Base-by-base conservation (phyloP, 2,329 filamentous ascomycete species). In the Fonsecaea erecta region DNA sequence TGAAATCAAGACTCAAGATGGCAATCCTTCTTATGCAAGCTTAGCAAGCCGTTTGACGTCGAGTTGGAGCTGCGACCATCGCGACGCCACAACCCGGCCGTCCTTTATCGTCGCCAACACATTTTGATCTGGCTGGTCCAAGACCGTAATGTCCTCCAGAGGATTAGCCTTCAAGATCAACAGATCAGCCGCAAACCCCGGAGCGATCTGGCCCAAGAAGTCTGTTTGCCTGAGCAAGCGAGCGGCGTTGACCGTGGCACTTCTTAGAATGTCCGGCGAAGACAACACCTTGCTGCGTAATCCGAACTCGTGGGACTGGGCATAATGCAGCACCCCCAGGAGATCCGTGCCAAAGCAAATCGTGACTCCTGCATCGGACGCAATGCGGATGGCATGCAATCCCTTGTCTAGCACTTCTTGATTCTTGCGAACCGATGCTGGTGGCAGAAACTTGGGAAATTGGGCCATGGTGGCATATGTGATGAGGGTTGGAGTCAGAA, bases 291-390 rank as follows among this genome's bases (percentile, higher is more conserved):
- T 71, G 6, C 76, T 75, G 6, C 83, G 77, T 16, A 85, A 63
- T 0, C 72, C 71, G 64, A 86, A 85, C 66, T 85, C 83, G 30
- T 76, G 75, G 0, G 77, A 79, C 73, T 86, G 84, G n/a, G 79
- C 78, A 11, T 76, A 70, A 6, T 78, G 77, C 63, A 85, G 71
- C 0, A 80, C 81, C 0, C 83, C 84, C 0, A 86, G 77, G 9
- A 86, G 77, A 73, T 86, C 84, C 0, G 82, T 82, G 0, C 85
- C 85, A 67, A 81, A 85, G 70, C 84, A 86, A 46, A 87, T 82
- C 0, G 77, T 82, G 0, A 87, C 83, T 0, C 84, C 84, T 0
- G 81, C 82, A 9, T 83, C 78, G 21, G 77, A 73, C 1, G 83
- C 83, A 28, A 86, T 79, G 53, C 81, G 76, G 14, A 86, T 72